Conservation (phyloP, 176 grass and related monocot genomes). For the Rhynchospora breviuscula region DNA sequence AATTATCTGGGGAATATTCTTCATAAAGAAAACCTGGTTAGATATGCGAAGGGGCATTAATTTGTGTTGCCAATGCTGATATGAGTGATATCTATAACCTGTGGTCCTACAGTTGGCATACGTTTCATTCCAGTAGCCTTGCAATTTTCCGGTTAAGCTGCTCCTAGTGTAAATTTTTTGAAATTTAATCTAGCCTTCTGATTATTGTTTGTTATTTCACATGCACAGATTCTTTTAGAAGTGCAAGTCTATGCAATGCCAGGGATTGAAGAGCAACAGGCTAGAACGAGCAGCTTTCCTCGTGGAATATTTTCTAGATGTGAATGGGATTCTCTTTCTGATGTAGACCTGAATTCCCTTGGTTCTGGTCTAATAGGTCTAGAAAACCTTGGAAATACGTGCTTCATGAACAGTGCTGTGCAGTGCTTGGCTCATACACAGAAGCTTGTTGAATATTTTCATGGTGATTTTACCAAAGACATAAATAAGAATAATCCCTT, state of each 20-base stretch:
- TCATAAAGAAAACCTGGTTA: neutral
- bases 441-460: slow-evolving; percentile 86
- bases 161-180: slow-evolving; percentile 2
- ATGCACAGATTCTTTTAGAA: slow-evolving; percentile 75
- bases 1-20: neutral
- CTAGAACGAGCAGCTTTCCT: slow-evolving; percentile 15
- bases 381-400: slow-evolving; percentile 97
- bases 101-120: neutral
- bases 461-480: slow-evolving; percentile 73
- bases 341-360: slow-evolving; percentile 41
- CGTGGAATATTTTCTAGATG: slow-evolving; percentile 36
- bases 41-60: neutral
- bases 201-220: slow-evolving; percentile 26
- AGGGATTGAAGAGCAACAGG: slow-evolving; percentile 30
- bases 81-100: neutral
- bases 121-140: neutral
- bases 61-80: neutral
- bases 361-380: slow-evolving; percentile 75
- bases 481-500: slow-evolving; percentile 81
- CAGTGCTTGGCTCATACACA: slow-evolving; percentile 91
- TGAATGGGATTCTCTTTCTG: slow-evolving; percentile 36
- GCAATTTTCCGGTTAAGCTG: slow-evolving; percentile 2
- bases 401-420: slow-evolving; percentile 97
- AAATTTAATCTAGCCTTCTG: slow-evolving; percentile 14
- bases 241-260: slow-evolving; percentile 84